Conservation (phyloP, 176 grass and related monocot genomes). For the Paspalum notatum region DNA sequence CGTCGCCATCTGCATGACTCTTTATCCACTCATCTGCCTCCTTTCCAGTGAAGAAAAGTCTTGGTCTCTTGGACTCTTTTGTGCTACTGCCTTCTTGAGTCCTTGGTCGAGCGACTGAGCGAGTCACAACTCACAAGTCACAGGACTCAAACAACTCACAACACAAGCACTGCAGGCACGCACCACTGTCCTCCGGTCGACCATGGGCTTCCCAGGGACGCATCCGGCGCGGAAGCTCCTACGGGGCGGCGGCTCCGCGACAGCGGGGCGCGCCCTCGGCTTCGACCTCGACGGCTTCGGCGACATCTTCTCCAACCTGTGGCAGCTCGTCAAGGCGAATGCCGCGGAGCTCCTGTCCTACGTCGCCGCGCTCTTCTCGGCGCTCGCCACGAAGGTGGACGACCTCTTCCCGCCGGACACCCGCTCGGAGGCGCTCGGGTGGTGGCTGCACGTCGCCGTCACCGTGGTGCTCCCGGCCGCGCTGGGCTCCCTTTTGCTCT, state of each 20-base stretch:
- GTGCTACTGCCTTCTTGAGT: too few relatives aligned
- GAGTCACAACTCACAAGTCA: too few relatives aligned
- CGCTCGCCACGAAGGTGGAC: conserved; percentile 34
- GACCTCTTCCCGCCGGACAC: conserved; percentile 41
- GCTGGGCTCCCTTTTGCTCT: conserved; percentile 13
- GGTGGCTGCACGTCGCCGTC: conserved; percentile 13
- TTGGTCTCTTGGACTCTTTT: too few relatives aligned
- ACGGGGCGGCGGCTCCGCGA: not conserved
- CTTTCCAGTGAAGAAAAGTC: too few relatives aligned
- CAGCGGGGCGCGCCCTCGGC: not conserved
- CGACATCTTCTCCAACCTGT: not conserved
- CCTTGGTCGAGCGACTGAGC: too few relatives aligned
- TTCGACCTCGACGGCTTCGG: not conserved
- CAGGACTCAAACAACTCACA: too few relatives aligned
- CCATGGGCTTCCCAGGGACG: conserved; percentile 17
- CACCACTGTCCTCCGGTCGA: not conserved
- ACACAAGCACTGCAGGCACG: too few relatives aligned
- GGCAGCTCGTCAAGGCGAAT: conserved; percentile 42
- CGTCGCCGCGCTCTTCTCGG: not conserved
- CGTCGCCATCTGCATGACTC: too few relatives aligned
- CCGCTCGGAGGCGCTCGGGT: conserved; percentile 27
- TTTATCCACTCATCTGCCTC: too few relatives aligned
- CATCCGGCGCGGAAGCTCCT: conserved; percentile 28
- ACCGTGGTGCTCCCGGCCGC: conserved; percentile 18
- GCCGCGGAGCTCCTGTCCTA: conserved; percentile 6